Base-by-base conservation (phyloP, 495 filamentous ascomycete species). In the Annulohypoxylon maeteangense region DNA sequence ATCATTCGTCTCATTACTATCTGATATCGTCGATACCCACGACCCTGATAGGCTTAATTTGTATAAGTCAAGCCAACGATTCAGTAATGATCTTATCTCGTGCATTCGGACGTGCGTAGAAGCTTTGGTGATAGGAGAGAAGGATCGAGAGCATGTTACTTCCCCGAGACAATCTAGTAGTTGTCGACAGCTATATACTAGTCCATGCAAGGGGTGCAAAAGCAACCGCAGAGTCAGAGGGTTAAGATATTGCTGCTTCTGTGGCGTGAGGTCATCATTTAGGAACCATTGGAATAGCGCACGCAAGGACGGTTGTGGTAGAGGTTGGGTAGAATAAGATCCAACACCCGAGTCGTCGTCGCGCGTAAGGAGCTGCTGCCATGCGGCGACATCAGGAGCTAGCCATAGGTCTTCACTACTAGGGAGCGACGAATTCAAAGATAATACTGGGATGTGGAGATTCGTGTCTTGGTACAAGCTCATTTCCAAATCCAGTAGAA, bases 31-130 rank as follows among this genome's bases (percentile, higher is more conserved):
- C 11, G 62, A 27, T 27, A 36, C 47, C 29, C 29, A 36, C 2
- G 38, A 7, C 27, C 32, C 51, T 10, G 47, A 51, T 11, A 65
- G 25, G 25, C 51, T 51, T 27, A 50, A 56, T 27, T 36, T 44
- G 12, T 65, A 65, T 18, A 55, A 36, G 5, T 50, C 40, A 12
- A 65, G 50, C 62, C 62, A 65, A 7, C 62, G 50, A 31, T 56
- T 38, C 11, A 65, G 40, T 31, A 65, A 50, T 10, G 48, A 51
- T 5, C 42, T 36, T 38, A 65, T 65, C 27, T 65, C 62, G 20
- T 65, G 47, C 62, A 65, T 65, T 18, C 62, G 62, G 14, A 56
- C 36, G 22, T 56, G 47, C 2, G 62, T 65, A 25, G 62, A 65
- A 7, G 32, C 25, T 23, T 56, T 65, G 20, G 62, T 65, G 36